Base-by-base conservation (phyloP, 345 rosid genomes). In the Salix exigua region DNA sequence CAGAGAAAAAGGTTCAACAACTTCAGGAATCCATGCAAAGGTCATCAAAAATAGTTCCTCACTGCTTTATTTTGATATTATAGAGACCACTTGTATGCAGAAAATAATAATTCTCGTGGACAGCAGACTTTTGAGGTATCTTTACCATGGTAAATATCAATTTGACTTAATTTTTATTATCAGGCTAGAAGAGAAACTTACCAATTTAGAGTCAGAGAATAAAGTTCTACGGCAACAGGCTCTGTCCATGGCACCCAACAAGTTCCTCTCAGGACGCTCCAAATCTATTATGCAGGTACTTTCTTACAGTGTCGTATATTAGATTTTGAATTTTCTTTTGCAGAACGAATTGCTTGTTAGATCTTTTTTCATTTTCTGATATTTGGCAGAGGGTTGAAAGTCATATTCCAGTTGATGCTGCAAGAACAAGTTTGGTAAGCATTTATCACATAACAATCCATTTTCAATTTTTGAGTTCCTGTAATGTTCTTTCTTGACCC, bases 201-300 rank as follows among this genome's bases (percentile, higher is more conserved):
- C 78, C 50, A 94, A 94, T 79, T 75, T 91, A 76, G 97, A 91
- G 82, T 94, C 98, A 18, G 98, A 92, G 85, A 92, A 92, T 77
- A 87, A 90, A 91, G 98, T 94, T 33, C 86, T 94, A 61, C 85
- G 97, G 61, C 98, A 94, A 79, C 98, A 94, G 81, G 97, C 97
- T 70, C 92, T 94, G 72, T 90, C 97, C 37, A 88, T 94, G 90
- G 89, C 98, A 77, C 96, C 98, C n/a, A 94, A 88, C 70, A 92
- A 90, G 81, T 91, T 91, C 85, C 92, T 94, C 73, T 92, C 98
- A 37, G 96, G 94, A 61, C 96, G 98, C 78, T 92, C 97, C 73
- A 83, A 97, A 85, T 94, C 98, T 62, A 90, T 86, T 72, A 61
- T 94, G 84, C 97, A 92, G 96, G 98, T 92, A 85, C 50, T 72